These are phyloP conservation scores for Nectriaceae sp. DNA, from an alignment of 2,329 filamentous ascomycete species.

Conservation along the genomic window DNA sequence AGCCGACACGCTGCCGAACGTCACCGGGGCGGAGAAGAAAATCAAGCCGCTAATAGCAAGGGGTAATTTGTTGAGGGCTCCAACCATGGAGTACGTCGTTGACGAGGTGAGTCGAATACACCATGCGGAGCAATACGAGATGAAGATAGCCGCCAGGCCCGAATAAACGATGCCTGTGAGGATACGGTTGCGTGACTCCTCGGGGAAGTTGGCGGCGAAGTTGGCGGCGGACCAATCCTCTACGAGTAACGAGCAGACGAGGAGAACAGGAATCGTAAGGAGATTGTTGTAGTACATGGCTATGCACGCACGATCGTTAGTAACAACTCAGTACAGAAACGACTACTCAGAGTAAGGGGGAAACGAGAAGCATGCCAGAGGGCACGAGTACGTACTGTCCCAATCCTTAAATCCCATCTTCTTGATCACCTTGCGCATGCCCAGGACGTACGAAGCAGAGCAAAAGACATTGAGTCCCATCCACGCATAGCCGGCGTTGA, in stretches of 20 bases:
- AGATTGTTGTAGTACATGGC: conserved; percentile 99
- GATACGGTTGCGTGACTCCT: conserved; percentile 74
- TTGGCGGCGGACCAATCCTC: conserved; percentile 94
- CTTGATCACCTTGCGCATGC: conserved; percentile 99
- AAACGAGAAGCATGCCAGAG: too few relatives aligned
- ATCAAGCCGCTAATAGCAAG: conserved; percentile 89
- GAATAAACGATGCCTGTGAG: conserved; percentile 92
- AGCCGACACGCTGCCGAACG: conserved; percentile 86
- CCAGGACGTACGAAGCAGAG: conserved; percentile 83
- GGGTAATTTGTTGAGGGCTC: conserved; percentile 95
- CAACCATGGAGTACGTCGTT: conserved; percentile 98
- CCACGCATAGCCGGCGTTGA: conserved; percentile 96
- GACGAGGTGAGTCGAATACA: conserved; percentile 97
- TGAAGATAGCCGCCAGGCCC: conserved; percentile 90
- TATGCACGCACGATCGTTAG: conserved; percentile 50
- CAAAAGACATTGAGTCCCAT: conserved; percentile 97
- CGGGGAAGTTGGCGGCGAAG: conserved; percentile 83
- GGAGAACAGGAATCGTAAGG: conserved; percentile 88
- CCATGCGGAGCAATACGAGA: conserved; percentile 99
- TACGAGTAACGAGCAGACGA: conserved; percentile 76
- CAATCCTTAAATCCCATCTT: conserved; percentile 99
- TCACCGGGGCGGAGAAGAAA: conserved; percentile 95
- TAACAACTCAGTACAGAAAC: too few relatives aligned
- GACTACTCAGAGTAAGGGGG: too few relatives aligned
- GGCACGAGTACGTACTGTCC: conserved; percentile 82